phyloP scores from a whole-genome alignment of 208 protist genomes.

The Leishmania amazonensis region DNA sequence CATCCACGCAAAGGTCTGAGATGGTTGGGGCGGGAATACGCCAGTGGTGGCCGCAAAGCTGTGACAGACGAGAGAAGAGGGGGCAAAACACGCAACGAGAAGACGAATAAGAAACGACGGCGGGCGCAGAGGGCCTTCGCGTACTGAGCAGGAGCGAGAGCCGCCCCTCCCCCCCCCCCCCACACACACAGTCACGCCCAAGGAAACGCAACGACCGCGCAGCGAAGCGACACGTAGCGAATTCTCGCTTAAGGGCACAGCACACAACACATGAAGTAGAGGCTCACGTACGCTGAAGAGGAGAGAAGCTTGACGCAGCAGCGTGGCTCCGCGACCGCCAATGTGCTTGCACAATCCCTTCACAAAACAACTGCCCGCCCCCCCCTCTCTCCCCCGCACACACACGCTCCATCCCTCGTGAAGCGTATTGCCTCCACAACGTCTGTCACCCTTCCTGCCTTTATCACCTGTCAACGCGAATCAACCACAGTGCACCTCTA shows the following conservation, averaged over 20 bases:
- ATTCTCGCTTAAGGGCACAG: background rate
- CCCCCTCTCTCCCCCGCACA: background rate
- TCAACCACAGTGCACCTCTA: background rate
- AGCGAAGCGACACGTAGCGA: background rate
- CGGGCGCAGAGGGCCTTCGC: background rate
- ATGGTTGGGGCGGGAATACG: background rate
- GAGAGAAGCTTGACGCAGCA: background rate
- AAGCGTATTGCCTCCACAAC: background rate
- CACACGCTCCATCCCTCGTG: background rate
- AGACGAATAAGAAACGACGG: background rate
- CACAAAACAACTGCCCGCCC: background rate
- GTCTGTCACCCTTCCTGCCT: background rate
- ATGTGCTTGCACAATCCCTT: background rate
- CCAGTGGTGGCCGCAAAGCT: slow-evolving; percentile 7
- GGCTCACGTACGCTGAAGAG: background rate
- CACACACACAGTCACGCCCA: background rate
- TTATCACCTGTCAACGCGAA: background rate
- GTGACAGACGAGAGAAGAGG: slow-evolving; percentile 24
- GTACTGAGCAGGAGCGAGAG: background rate
- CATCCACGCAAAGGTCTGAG: slow-evolving; percentile 5
- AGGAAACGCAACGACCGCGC: background rate
- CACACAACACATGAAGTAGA: background rate
- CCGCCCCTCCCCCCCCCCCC: background rate
- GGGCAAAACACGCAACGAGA: slow-evolving; percentile 20
- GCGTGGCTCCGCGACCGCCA: background rate